Evolutionary conservation across 768 basidiomycete genomes (phyloP).

Genomic region (Mycena amicta): DNA sequence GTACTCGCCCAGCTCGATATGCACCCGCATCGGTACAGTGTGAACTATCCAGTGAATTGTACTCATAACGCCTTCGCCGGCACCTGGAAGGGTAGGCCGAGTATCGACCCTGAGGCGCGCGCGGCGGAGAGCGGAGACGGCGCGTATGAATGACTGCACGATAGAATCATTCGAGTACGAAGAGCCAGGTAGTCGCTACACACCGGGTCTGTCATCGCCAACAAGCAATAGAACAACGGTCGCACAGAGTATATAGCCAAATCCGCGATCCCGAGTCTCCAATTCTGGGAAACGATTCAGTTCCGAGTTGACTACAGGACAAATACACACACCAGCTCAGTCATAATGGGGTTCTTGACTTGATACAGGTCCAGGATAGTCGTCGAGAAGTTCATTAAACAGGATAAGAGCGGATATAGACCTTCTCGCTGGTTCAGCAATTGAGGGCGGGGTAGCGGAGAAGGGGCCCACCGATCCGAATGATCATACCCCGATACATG

Average conservation of each 20-base stretch:
- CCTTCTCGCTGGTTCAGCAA: too few species aligned
- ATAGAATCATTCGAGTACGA: neutral
- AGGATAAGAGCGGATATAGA: too few species aligned
- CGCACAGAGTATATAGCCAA: constrained; percentile 2
- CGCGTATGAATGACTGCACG: constrained; percentile 11
- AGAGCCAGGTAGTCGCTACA: neutral
- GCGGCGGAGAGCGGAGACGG: constrained; percentile 1
- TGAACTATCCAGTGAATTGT: too few species aligned
- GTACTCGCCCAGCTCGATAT: too few species aligned
- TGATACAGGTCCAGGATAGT: neutral
- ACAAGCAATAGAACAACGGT: constrained; percentile 4
- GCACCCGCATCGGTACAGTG: too few species aligned
- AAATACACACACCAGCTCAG: neutral
- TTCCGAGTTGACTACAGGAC: too few species aligned
- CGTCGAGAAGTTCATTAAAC: too few species aligned
- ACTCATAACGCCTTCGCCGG: too few species aligned
- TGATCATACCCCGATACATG: too few species aligned
- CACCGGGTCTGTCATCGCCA: constrained; percentile 11
- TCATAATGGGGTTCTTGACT: neutral
- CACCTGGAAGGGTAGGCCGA: too few species aligned
- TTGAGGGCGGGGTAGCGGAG: neutral
- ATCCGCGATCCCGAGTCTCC: constrained; percentile 3
- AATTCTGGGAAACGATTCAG: neutral
- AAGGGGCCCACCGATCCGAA: constrained; percentile 5
- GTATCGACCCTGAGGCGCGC: too few species aligned